Evolutionary conservation across 2,329 filamentous ascomycete species (phyloP), one percentile per base, ranked within the genome.

Genomic region (Aureobasidium sp.): DNA sequence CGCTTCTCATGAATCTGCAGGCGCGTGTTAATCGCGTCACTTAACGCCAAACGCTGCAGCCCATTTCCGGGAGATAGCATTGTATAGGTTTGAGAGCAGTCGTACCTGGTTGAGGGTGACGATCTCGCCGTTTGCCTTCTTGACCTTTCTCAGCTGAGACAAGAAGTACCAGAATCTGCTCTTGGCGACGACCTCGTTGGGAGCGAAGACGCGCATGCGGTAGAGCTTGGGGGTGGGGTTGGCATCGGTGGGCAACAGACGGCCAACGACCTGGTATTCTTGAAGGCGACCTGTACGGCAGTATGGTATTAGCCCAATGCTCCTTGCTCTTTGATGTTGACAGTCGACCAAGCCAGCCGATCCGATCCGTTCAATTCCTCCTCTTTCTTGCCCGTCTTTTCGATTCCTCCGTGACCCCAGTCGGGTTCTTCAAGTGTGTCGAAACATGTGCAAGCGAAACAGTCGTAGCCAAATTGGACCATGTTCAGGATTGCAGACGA

Each of bases 81-180:
- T 57, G 53, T 49, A 55, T 45, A 63, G 51, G 57, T 60, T 47
- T 50, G 57, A 61, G 40, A 55, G n/a, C 17, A 51, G 51, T 61
- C 88, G 74, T 87, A 96, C 93, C 83, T 87, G 83, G 84, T 97
- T 97, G 81, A 97, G 80, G 79, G 85, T 89, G 78, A 99, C 91
- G 76, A 99, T 96, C 88, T 99, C 94, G 79, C 94, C 94, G 77
- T 95, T 97, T 77, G 93, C 88, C 90, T 99, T 99, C 92, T 99
- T 99, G 84, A 99, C 91, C 88, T 99, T 99, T 78, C 90, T 88
- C 75, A 99, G 86, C 85, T 95, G 95, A 81, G 91, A 90, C 79
- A 99, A 83, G 86, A 99, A 99, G 86, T 99, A 99, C 95, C 95
- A 99, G 89, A 96, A 99, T 76, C 94, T 90, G 77, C 92, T 96